A percentile compares a stretch with the other conserved stretches of the same genome.
Evolutionary conservation across 345 rosid genomes (phyloP).

Genomic region (Citrus sp.): DNA sequence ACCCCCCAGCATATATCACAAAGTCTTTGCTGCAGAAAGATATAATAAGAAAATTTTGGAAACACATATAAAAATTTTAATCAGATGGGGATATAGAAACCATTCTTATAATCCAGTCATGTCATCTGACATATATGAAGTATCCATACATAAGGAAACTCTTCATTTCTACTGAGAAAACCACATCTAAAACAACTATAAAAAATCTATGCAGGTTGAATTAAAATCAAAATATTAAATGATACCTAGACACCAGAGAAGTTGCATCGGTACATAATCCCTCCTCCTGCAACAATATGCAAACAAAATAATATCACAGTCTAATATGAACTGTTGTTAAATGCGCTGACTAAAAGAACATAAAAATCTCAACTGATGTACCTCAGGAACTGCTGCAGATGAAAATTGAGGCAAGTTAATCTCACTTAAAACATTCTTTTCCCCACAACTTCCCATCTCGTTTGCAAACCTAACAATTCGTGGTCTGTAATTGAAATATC

Average conservation of each 20-base stretch:
- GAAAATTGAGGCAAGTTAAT: conserved; percentile 77
- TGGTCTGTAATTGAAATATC: conserved; percentile 48
- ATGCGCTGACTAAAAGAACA: neutral
- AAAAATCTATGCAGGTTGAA: neutral
- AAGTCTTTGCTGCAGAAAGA: conserved; percentile 72
- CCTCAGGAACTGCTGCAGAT: conserved; percentile 69
- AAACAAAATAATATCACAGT: neutral
- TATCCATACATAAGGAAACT: neutral
- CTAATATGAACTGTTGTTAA: neutral
- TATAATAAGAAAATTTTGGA: neutral
- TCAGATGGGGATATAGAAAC: neutral
- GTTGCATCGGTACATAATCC: conserved; percentile 14
- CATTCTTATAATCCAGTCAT: neutral
- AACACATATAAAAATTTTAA: neutral
- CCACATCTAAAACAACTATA: neutral
- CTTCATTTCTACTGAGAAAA: neutral
- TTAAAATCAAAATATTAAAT: neutral
- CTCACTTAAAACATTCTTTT: conserved; percentile 17
- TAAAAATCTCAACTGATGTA: conserved; percentile 16
- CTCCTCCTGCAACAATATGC: conserved; percentile 26
- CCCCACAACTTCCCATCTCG: conserved; percentile 24
- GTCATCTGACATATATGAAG: neutral
- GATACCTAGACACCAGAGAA: conserved; percentile 41
- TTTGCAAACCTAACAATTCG: conserved; percentile 48
- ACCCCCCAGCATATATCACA: conserved; percentile 78